These are phyloP conservation scores for Aspergillus tanneri DNA, from an alignment of 2,329 filamentous ascomycete genomes.

Conservation along the genomic window DNA sequence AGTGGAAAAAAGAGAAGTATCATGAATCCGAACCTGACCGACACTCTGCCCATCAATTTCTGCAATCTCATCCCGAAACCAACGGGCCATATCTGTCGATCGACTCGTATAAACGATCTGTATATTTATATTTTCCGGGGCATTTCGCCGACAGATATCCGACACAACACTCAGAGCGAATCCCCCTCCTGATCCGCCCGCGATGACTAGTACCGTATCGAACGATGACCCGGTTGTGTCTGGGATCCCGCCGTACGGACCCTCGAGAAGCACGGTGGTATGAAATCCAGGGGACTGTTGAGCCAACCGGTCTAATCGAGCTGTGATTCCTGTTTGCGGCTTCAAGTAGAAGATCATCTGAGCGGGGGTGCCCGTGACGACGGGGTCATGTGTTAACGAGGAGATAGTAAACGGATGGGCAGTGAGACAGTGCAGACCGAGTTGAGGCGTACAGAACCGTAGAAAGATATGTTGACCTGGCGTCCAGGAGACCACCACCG, in stretches of 20 bases:
- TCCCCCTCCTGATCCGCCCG: slow-evolving; percentile 58
- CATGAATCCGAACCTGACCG: not conserved
- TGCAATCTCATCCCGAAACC: slow-evolving; percentile 14
- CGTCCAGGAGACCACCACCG: slow-evolving; percentile 45
- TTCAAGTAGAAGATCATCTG: slow-evolving; percentile 57
- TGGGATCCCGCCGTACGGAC: slow-evolving; percentile 57
- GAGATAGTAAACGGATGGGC: slow-evolving; percentile 58
- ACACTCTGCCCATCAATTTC: not conserved
- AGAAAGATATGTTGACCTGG: slow-evolving; percentile 58
- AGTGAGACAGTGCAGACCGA: slow-evolving; percentile 46
- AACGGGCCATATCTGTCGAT: slow-evolving; percentile 6
- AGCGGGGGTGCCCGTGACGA: slow-evolving; percentile 18
- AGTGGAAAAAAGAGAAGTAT: not conserved
- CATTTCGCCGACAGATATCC: not conserved
- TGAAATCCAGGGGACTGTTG: slow-evolving; percentile 36
- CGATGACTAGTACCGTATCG: slow-evolving; percentile 50
- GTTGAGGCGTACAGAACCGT: slow-evolving; percentile 43
- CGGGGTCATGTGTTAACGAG: slow-evolving; percentile 42
- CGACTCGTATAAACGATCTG: slow-evolving; percentile 18
- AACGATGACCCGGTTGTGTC: slow-evolving; percentile 30
- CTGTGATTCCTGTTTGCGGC: slow-evolving; percentile 52
- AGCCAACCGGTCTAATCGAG: slow-evolving; percentile 44
- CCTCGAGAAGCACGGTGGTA: slow-evolving; percentile 55
- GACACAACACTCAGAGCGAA: slow-evolving; percentile 48
- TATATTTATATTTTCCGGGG: not conserved